Base-by-base conservation (phyloP, 768 basidiomycete species). In the Hypholoma sublateritium region DNA sequence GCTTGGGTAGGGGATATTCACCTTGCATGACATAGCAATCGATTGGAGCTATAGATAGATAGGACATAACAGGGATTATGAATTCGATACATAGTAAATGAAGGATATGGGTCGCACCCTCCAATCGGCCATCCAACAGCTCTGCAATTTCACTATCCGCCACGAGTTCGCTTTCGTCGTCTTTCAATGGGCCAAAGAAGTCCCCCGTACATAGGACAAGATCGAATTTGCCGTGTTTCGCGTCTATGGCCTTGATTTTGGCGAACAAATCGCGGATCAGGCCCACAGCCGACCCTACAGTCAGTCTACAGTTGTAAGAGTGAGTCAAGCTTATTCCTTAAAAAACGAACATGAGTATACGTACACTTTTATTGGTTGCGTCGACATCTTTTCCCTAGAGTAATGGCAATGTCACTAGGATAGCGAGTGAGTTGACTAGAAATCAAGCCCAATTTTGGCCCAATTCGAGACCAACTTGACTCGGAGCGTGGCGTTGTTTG, bases 11-110 rank as follows among this genome's bases (percentile, higher is more conserved):
- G 1, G 88, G 84, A 61, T 85, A 74, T 52, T 86, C 83, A 16
- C 95, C 95, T 68, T 94, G 87, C 83, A 94, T 95, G 56, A 97
- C 86, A 74, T 96, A 98, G 63, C 93, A 95, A 65, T 92, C 89
- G 16, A 96, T 74, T 11, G 95, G 92, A 25, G 86, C 93, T 96
- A 62, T 14, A 37, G 36, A 19, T 16, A 17, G 11, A 44, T 32
- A 32, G 9, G 28, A 9, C 5, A 32, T 9, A 32, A 32, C 3
- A 32, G 1, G 9, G 28, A 46, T 24, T 48, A n/a, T 24, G 25
- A 19, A 35, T 21, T 22, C 32, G 12, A 7, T 16, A 21, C 8
- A 41, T 6, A 22, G 4, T 28, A 48, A 14, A 4, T 32, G 24
- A 16, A 42, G 25, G 12, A n/a, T 13, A 49, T 17, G 50, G 11